A percentile compares a stretch with the other conserved stretches of the same genome.
Evolutionary conservation across 2,329 filamentous ascomycete species (phyloP).

Genomic region (Fusarium ramigenum): DNA sequence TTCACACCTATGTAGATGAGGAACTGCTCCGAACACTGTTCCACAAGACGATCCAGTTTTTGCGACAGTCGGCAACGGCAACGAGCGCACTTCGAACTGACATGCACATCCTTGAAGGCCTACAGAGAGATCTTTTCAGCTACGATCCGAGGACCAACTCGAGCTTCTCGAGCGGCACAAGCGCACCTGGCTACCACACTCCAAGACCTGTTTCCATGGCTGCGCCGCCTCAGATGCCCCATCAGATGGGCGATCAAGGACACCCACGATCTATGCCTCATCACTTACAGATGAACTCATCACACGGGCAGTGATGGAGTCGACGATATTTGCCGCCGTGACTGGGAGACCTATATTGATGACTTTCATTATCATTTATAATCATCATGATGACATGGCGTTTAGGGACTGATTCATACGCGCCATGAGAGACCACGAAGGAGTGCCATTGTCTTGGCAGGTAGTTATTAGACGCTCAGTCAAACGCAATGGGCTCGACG

Average conservation of each 20-base stretch:
- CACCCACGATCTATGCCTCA: constrained; percentile 40
- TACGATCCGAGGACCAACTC: constrained; percentile 45
- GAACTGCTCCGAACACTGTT: constrained; percentile 69
- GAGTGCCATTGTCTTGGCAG: constrained; percentile 13
- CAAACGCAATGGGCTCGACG: constrained; percentile 13
- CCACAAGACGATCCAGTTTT: constrained; percentile 77
- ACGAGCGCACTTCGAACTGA: constrained; percentile 81
- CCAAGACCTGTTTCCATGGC: constrained; percentile 38
- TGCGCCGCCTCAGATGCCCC: constrained; percentile 38
- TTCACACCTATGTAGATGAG: constrained; percentile 66
- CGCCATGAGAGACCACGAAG: constrained; percentile 18
- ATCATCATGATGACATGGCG: constrained; percentile 37
- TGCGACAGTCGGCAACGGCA: constrained; percentile 74
- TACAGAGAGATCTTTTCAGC: constrained; percentile 59
- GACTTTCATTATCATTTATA: constrained; percentile 26
- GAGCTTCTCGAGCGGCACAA: constrained; percentile 56
- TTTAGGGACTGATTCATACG: constrained; percentile 29
- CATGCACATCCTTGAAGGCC: constrained; percentile 73
- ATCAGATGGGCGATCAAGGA: constrained; percentile 35
- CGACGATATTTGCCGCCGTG: neutral
- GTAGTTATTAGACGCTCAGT: constrained; percentile 4
- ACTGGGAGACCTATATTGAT: constrained; percentile 2
- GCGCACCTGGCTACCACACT: constrained; percentile 41
- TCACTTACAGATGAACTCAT: constrained; percentile 37
- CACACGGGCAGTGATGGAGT: constrained; percentile 28